These are phyloP conservation scores for Priceomyces melissophilus DNA, from an alignment of 805 yeast genomes.

Conservation along the genomic window DNA sequence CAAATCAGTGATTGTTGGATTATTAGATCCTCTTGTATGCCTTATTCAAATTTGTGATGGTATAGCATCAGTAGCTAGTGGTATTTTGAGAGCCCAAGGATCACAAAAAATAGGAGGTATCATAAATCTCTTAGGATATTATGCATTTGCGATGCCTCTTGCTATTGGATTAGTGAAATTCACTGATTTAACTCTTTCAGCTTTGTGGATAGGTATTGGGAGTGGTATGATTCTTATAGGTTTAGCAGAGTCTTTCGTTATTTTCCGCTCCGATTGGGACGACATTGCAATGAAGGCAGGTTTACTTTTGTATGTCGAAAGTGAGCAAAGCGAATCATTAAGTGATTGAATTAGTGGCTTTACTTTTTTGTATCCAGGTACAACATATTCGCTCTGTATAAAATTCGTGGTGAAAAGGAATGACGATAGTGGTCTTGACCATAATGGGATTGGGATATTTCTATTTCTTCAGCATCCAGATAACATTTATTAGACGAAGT, in stretches of 20 bases:
- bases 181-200: constrained; percentile 47
- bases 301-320: constrained; percentile 3
- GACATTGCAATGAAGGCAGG: constrained; percentile 37
- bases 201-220: constrained; percentile 75
- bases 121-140: constrained; percentile 67
- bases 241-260: constrained; percentile 43
- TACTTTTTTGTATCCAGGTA: too few relatives aligned
- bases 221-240: constrained; percentile 59
- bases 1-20: constrained; percentile 43
- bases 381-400: too few relatives aligned
- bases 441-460: too few relatives aligned
- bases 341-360: too few relatives aligned
- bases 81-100: constrained; percentile 73
- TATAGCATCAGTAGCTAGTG: constrained; percentile 66
- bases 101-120: constrained; percentile 70
- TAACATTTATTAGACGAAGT: too few relatives aligned
- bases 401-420: too few relatives aligned
- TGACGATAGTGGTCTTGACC: too few relatives aligned
- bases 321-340: neutral
- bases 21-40: constrained; percentile 61
- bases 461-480: too few relatives aligned
- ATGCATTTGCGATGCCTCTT: constrained; percentile 65
- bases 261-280: constrained; percentile 53
- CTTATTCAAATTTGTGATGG: constrained; percentile 68
- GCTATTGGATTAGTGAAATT: constrained; percentile 53